phyloP scores from a whole-genome alignment of 331 rosid genomes.

The Erythrophleum ivorense region DNA sequence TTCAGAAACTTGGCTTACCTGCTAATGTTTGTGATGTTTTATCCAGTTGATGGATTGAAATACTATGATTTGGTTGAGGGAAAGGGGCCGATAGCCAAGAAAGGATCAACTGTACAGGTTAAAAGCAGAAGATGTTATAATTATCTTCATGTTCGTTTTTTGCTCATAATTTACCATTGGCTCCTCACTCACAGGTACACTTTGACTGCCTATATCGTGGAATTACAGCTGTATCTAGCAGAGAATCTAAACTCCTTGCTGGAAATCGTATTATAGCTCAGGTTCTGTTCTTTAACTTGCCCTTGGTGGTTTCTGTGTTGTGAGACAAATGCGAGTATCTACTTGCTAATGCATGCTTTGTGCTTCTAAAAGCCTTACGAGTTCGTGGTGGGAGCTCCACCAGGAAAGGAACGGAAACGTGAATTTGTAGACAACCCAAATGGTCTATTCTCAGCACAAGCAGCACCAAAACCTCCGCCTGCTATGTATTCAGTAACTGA shows the following conservation, averaged over 20 bases:
- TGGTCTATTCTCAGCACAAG: conserved; percentile 96
- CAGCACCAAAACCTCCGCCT: conserved; percentile 92
- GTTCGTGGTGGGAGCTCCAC: conserved; percentile 86
- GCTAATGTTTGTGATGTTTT: conserved; percentile 22
- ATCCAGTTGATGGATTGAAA: conserved; percentile 79
- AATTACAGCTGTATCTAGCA: conserved; percentile 84
- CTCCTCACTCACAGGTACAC: conserved; percentile 64
- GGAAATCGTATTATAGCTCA: conserved; percentile 90
- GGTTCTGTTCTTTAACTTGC: conserved; percentile 47
- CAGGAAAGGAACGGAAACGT: conserved; percentile 95
- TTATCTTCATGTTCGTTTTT: neutral
- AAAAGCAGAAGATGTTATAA: neutral
- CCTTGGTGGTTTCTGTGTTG: conserved; percentile 10
- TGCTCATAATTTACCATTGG: conserved; percentile 21
- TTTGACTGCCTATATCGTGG: conserved; percentile 89
- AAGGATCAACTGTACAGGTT: conserved; percentile 82
- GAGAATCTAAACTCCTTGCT: conserved; percentile 93
- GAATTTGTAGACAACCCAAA: conserved; percentile 91
- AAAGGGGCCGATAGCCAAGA: conserved; percentile 74
- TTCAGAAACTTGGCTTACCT: neutral
- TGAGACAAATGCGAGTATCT: neutral
- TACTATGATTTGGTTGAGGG: conserved; percentile 90
- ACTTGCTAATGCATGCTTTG: conserved; percentile 26
- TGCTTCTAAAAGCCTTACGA: conserved; percentile 74
- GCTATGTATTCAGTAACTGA: conserved; percentile 79